Evolutionary conservation across 2,329 filamentous ascomycete species (phyloP).

Genomic region (Fusarium sp.): DNA sequence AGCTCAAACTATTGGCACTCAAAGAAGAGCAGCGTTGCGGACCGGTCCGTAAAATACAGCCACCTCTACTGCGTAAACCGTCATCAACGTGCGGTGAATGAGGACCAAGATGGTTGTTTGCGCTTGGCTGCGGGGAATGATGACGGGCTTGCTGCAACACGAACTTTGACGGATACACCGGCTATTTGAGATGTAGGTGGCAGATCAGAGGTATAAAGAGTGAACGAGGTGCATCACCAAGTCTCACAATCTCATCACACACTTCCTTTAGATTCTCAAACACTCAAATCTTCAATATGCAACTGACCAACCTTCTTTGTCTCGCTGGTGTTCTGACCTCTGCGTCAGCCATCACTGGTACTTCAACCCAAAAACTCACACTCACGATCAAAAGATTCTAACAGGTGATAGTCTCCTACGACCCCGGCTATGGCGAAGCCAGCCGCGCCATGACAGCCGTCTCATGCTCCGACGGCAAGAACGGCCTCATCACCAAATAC

Average conservation of each 20-base stretch:
- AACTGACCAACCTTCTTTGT: constrained; percentile 55
- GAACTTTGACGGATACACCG: background rate
- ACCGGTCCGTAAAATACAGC: background rate
- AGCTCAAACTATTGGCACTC: background rate
- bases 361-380: background rate
- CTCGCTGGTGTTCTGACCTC: constrained; percentile 53
- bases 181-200: background rate
- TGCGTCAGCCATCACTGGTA: constrained; percentile 52
- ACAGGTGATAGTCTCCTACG: constrained; percentile 70
- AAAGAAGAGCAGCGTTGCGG: background rate
- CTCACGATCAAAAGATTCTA: background rate
- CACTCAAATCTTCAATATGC: constrained; percentile 53
- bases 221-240: background rate
- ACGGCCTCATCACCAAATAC: constrained; percentile 74
- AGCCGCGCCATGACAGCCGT: constrained; percentile 67
- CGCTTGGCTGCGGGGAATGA: background rate
- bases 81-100: background rate
- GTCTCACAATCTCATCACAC: background rate
- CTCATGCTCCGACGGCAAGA: constrained; percentile 74
- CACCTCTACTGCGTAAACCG: background rate
- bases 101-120: background rate
- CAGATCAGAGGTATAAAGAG: background rate
- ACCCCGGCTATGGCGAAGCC: constrained; percentile 75
- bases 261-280: background rate
- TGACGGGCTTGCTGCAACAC: background rate